Evolutionary conservation across 1,284 basidiomycete genomes (phyloP), one percentile per base, ranked within the genome.

Genomic region (Athelia sp.): DNA sequence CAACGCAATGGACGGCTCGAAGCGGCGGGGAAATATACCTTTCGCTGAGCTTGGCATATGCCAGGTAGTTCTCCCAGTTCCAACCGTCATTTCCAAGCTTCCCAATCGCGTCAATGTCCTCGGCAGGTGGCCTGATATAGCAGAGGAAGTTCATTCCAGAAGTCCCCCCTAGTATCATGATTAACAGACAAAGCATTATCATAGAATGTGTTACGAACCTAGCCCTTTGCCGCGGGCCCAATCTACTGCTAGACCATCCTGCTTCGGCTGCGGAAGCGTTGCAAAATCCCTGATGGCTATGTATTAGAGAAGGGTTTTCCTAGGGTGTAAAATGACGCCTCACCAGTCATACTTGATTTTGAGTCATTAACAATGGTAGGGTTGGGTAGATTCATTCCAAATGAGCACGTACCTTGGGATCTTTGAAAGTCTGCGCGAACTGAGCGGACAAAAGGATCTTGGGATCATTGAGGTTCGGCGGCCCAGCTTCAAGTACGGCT

Each of bases 401-500:
- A 40, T 6, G 6, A 40, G 15, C 19, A 21, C 15, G 6, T 17
- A 40, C 36, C 36, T 40, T 40, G 6, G 36, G 19, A n/a, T 40
- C 19, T 6, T n/a, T n/a, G 19, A 40, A 40, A 40, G 36, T 40
- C 36, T 6, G 6, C 8, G 8, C 36, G 19, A 8, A 40, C 36
- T 40, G 36, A 6, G n/a, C 36, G 36, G 36, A 21, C 8, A 40
- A 9, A n/a, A 21, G 15, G n/a, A 40, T 40, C 9, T 44, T 44
- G 4, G 43, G 43, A n/a, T 44, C 43, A 11, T 23, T 11, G 15
- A 44, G 43, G 24, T 44, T 44, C 9, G n/a, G 15, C 15, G 10
- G 10, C 10, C 68, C 68, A 2, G 65, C 66, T 52, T 69, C 66
- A 10, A 69, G 53, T 45, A 70, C 58, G 42, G 66, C 56, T 4